These are phyloP conservation scores for Tremellales sp. DNA, from an alignment of 1,284 basidiomycete species.

Conservation along the genomic window DNA sequence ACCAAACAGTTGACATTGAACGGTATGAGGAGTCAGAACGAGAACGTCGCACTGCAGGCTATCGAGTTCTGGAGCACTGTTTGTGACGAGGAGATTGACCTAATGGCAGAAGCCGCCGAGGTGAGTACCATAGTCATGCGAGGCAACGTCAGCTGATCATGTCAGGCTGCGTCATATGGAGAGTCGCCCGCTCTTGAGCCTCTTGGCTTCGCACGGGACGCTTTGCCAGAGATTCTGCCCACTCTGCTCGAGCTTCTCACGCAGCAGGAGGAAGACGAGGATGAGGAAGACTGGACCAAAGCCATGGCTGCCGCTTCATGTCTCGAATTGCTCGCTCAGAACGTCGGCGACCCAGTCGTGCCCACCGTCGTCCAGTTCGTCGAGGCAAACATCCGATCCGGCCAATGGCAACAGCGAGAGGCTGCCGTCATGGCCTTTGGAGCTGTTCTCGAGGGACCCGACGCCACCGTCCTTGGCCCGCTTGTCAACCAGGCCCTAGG, in stretches of 20 bases:
- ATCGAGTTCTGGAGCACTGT: conserved; percentile 99
- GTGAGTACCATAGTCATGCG: conserved; percentile 50
- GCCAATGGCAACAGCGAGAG: conserved; percentile 92
- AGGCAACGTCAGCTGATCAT: conserved; percentile 4
- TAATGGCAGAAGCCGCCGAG: conserved; percentile 88
- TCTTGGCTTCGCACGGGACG: conserved; percentile 88
- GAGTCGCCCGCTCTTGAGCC: conserved; percentile 85
- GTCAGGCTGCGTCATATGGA: conserved; percentile 79
- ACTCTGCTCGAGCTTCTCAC: conserved; percentile 85
- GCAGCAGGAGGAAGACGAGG: conserved; percentile 92
- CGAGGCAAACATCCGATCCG: conserved; percentile 81
- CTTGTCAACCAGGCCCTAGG: conserved; percentile 93
- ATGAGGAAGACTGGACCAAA: conserved; percentile 98
- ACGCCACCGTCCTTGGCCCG: conserved; percentile 71
- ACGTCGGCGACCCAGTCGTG: conserved; percentile 88
- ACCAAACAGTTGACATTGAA: conserved; percentile 83
- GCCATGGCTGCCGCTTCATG: conserved; percentile 98
- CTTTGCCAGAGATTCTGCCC: conserved; percentile 89
- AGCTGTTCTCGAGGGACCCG: conserved; percentile 93
- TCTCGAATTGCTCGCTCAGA: conserved; percentile 79
- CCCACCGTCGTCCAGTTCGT: conserved; percentile 95
- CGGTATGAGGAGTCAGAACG: conserved; percentile 93
- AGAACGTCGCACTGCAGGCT: conserved; percentile 89
- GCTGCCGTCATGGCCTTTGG: conserved; percentile 98
- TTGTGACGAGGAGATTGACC: conserved; percentile 93